Conservation (phyloP, 75 land plant species). For the Ceratopteris richardii region DNA sequence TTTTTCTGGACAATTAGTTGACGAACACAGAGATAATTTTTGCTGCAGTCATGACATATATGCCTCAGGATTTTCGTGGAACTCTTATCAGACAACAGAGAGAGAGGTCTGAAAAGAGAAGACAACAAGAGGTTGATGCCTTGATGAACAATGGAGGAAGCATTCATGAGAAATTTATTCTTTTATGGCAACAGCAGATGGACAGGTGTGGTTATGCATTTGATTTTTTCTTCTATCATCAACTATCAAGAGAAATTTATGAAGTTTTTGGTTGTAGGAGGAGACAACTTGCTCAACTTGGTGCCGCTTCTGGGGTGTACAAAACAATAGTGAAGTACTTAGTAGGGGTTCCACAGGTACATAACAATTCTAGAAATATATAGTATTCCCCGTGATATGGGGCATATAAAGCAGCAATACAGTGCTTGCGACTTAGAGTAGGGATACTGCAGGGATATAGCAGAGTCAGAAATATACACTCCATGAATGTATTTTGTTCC, state of each 20-base stretch:
- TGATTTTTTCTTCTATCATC: neutral
- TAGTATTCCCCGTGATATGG: no score
- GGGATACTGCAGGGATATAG: no score
- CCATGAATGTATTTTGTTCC: no score
- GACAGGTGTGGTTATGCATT: conserved; percentile 46
- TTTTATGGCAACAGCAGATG: conserved; percentile 96
- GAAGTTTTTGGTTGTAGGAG: conserved; percentile 39
- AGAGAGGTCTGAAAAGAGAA: conserved; percentile 90
- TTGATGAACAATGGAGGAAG: conserved; percentile 74
- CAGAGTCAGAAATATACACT: no score
- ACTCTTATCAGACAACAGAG: conserved; percentile 74
- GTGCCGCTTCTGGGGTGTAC: conserved; percentile 89
- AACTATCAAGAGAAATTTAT: neutral
- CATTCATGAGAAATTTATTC: conserved; percentile 78
- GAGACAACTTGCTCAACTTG: conserved; percentile 83
- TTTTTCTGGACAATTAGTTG: no score
- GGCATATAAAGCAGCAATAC: no score
- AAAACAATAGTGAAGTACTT: conserved; percentile 88
- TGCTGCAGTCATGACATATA: conserved; percentile 85
- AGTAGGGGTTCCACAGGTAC: conserved; percentile 97
- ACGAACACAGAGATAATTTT: no score
- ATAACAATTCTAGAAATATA: neutral
- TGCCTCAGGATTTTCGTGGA: conserved; percentile 98
- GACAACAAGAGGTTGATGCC: conserved; percentile 76
- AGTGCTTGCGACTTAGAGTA: no score